phyloP scores from a whole-genome alignment of 805 yeast genomes.

The Sugiyamaella chiloensis region DNA sequence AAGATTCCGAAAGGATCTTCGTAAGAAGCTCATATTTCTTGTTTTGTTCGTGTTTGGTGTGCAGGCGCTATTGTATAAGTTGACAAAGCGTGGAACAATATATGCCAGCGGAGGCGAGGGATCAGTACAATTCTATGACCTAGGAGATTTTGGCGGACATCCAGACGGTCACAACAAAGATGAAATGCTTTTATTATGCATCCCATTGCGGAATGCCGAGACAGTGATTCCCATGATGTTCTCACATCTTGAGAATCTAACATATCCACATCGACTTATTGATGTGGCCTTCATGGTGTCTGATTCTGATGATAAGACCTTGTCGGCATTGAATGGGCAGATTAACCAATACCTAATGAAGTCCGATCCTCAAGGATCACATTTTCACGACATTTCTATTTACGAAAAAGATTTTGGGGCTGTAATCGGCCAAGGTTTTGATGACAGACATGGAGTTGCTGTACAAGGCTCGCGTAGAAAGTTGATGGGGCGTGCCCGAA shows the following conservation, averaged over 20 bases:
- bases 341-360: constrained; percentile 36
- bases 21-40: background rate
- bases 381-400: constrained; percentile 59
- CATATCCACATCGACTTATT: constrained; percentile 75
- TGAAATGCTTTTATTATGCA: constrained; percentile 76
- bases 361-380: background rate
- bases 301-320: constrained; percentile 83
- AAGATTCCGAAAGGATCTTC: background rate
- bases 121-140: constrained; percentile 63
- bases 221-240: constrained; percentile 84
- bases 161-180: constrained; percentile 70
- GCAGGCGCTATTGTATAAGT: background rate
- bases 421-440: constrained; percentile 87
- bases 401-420: constrained; percentile 93
- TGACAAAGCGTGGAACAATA: background rate
- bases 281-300: constrained; percentile 79
- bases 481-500: constrained; percentile 93
- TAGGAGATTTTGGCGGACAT: constrained; percentile 57
- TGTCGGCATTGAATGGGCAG: constrained; percentile 55
- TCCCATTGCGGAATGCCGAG: constrained; percentile 89
- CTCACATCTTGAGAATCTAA: constrained; percentile 68
- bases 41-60: background rate
- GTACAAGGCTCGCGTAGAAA: constrained; percentile 97
- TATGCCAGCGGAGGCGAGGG: background rate
- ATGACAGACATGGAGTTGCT: constrained; percentile 93